These are phyloP conservation scores for Angomonas ambiguus DNA, from an alignment of 208 protist genomes.

Conservation along the genomic window DNA sequence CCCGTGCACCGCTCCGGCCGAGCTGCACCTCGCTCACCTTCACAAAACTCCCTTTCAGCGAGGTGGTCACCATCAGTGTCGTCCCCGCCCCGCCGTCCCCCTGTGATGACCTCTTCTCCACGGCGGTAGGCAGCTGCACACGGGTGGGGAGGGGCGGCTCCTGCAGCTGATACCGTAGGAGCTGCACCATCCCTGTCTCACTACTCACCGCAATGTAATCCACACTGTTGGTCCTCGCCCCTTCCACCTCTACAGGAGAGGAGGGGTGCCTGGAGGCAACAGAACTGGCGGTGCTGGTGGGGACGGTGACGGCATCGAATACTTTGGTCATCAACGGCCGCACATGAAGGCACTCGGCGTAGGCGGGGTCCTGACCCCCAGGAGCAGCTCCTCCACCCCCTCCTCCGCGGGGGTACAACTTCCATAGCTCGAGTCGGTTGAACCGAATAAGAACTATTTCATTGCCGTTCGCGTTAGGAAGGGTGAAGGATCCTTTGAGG, in stretches of 20 bases:
- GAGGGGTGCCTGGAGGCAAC: too few relatives aligned
- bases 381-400: too few relatives aligned
- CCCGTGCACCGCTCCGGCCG: constrained; percentile 94
- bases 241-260: not conserved
- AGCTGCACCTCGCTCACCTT: constrained; percentile 95
- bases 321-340: constrained; percentile 52
- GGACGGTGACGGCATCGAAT: constrained; percentile 59
- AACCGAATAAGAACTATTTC: constrained; percentile 72
- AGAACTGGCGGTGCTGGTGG: constrained; percentile 16
- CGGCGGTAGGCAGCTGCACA: constrained; percentile 3
- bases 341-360: constrained; percentile 58
- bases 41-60: constrained; percentile 81
- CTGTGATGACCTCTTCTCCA: not conserved
- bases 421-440: constrained; percentile 69
- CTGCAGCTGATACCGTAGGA: constrained; percentile 92
- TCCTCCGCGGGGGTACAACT: too few relatives aligned
- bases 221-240: constrained; percentile 22
- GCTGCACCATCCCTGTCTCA: constrained; percentile 91
- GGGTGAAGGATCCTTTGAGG: constrained; percentile 70
- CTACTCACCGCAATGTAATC: constrained; percentile 95
- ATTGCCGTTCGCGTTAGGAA: constrained; percentile 35
- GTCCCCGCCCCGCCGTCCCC: too few relatives aligned
- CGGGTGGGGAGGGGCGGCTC: constrained; percentile 35
- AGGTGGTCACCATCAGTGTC: constrained; percentile 42
- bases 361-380: too few relatives aligned